Conservation (phyloP, 75 land plant genomes). For the Cunninghamia lanceolata region DNA sequence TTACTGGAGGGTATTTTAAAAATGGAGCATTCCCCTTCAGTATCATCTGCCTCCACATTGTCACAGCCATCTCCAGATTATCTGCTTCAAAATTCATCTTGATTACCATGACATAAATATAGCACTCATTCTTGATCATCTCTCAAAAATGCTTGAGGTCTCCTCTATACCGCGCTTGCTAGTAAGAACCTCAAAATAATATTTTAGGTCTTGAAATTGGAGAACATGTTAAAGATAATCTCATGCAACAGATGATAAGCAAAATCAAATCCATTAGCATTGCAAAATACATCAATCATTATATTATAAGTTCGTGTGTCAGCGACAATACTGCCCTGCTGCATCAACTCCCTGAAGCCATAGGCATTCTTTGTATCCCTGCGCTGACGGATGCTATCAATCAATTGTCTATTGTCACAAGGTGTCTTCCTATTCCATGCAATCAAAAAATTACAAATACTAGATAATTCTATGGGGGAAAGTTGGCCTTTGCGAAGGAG, state of each 20-base stretch:
- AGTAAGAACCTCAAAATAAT: conserved; percentile 26
- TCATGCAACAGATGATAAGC: conserved; percentile 38
- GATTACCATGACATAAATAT: conserved; percentile 22
- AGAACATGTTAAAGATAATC: conserved; percentile 43
- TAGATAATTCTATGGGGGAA: too few relatives aligned
- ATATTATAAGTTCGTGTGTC: conserved; percentile 40
- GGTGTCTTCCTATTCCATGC: too few relatives aligned
- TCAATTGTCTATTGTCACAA: too few relatives aligned
- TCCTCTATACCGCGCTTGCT: conserved; percentile 23
- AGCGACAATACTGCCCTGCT: conserved; percentile 13
- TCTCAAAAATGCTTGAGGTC: conserved; percentile 33
- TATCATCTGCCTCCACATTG: conserved; percentile 35
- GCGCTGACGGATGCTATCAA: conserved; percentile 17
- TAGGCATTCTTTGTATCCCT: conserved; percentile 23
- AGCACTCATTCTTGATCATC: conserved; percentile 51
- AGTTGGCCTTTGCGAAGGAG: conserved; percentile 49
- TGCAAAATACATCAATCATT: conserved; percentile 38
- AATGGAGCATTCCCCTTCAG: conserved; percentile 12
- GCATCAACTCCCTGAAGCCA: conserved; percentile 30
- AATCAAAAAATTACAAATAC: too few relatives aligned
- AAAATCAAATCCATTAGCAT: neutral
- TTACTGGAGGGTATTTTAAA: too few relatives aligned
- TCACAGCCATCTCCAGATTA: conserved; percentile 25
- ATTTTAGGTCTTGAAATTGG: conserved; percentile 40
- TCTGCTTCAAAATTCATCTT: conserved; percentile 20